Conservation (phyloP, 768 basidiomycete genomes). For the Phylloporus sp. region DNA sequence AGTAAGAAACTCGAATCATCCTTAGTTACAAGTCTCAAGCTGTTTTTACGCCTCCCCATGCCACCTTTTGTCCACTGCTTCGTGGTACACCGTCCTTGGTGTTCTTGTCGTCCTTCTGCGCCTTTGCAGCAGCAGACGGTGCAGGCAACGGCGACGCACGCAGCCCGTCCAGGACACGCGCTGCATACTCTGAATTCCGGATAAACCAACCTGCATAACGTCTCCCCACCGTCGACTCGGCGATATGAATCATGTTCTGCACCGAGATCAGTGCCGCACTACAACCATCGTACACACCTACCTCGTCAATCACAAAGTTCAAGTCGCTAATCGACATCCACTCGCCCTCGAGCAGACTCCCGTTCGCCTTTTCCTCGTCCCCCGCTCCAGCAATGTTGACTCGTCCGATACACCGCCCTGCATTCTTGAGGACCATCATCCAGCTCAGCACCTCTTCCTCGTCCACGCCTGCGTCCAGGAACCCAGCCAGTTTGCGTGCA, state of each 20-base stretch:
- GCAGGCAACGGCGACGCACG: conserved; percentile 51
- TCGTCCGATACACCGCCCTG: conserved; percentile 64
- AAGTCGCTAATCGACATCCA: conserved; percentile 88
- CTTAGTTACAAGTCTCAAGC: conserved; percentile 11
- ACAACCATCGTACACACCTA: conserved; percentile 34
- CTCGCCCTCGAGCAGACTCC: conserved; percentile 76
- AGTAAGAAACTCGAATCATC: no score
- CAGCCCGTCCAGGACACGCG: conserved; percentile 80
- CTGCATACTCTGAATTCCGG: conserved; percentile 89
- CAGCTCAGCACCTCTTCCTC: conserved; percentile 95
- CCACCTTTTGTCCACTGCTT: conserved; percentile 54
- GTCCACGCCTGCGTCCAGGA: conserved; percentile 69
- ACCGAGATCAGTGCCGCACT: background rate
- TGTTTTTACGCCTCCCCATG: conserved; percentile 41
- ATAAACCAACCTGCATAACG: conserved; percentile 98
- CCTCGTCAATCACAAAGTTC: conserved; percentile 94
- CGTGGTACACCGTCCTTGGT: conserved; percentile 31
- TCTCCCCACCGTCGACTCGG: conserved; percentile 89
- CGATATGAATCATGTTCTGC: conserved; percentile 95
- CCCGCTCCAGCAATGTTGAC: conserved; percentile 40
- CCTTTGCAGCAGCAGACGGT: background rate
- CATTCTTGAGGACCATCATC: conserved; percentile 95
- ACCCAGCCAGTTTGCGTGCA: conserved; percentile 85
- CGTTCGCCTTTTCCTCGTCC: conserved; percentile 31
- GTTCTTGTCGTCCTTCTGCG: conserved; percentile 20